These are phyloP conservation scores for Pseudogymnoascus sp. DNA, from an alignment of 2,329 filamentous ascomycete species.

Conservation along the genomic window DNA sequence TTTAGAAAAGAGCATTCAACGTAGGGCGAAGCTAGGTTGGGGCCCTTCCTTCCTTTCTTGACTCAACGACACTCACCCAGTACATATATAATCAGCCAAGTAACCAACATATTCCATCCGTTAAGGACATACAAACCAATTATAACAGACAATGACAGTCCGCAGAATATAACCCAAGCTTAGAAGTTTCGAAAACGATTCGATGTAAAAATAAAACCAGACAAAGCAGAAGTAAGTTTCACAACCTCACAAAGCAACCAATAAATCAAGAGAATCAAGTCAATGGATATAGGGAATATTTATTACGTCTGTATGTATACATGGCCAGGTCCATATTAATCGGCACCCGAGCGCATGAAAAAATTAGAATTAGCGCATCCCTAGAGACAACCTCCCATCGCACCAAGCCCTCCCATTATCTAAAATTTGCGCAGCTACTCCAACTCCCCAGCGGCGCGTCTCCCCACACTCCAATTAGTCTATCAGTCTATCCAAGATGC, in stretches of 20 bases:
- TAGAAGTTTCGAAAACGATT: not conserved
- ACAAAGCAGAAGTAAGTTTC: not conserved
- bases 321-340: not conserved
- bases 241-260: not conserved
- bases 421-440: not conserved
- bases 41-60: not conserved
- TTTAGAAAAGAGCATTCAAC: not conserved
- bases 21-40: not conserved
- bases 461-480: not conserved
- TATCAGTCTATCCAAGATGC: not conserved
- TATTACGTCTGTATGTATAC: constrained; percentile 2
- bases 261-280: not conserved
- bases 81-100: not conserved
- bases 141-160: not conserved
- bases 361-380: not conserved
- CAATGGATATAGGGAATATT: not conserved
- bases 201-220: too few relatives aligned
- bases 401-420: constrained; percentile 1
- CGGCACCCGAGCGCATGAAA: not conserved
- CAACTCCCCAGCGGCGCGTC: not conserved
- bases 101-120: not conserved
- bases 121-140: not conserved
- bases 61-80: not conserved
- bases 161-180: not conserved
- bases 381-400: not conserved